These are phyloP conservation scores for Viola pubescens DNA, from an alignment of 441 rosid genomes.

Conservation along the genomic window DNA sequence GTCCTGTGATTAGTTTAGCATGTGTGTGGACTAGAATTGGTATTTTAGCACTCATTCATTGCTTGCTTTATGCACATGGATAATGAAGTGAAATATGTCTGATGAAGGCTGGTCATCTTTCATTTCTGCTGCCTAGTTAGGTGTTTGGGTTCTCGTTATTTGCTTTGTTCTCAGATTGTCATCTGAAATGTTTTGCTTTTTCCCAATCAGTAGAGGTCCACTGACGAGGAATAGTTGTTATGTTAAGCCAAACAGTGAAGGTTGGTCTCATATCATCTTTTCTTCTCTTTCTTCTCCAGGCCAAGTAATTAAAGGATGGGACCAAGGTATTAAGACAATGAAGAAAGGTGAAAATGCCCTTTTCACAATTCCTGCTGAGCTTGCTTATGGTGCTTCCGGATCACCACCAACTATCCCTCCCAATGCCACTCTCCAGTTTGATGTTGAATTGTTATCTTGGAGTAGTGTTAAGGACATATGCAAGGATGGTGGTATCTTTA, in stretches of 20 bases:
- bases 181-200: not conserved
- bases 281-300: constrained; percentile 30
- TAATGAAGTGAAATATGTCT: not conserved
- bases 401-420: constrained; percentile 82
- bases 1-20: not conserved
- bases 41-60: not conserved
- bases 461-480: constrained; percentile 79
- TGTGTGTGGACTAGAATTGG: not conserved
- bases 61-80: not conserved
- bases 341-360: constrained; percentile 86
- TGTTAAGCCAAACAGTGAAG: not conserved
- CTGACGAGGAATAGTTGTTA: not conserved
- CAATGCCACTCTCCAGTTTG: constrained; percentile 69
- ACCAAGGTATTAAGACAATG: constrained; percentile 86
- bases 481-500: constrained; percentile 83
- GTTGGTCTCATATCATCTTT: not conserved
- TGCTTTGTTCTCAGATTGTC: not conserved
- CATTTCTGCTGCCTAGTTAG: too few relatives aligned
- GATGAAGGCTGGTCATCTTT: not conserved
- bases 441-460: constrained; percentile 85
- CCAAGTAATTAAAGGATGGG: constrained; percentile 95
- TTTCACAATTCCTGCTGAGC: constrained; percentile 71
- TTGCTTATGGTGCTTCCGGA: constrained; percentile 84
- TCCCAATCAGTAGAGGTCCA: not conserved
- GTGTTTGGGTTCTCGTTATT: not conserved